Base-by-base conservation (phyloP, 306 rosid species). In the Vicia villosa region DNA sequence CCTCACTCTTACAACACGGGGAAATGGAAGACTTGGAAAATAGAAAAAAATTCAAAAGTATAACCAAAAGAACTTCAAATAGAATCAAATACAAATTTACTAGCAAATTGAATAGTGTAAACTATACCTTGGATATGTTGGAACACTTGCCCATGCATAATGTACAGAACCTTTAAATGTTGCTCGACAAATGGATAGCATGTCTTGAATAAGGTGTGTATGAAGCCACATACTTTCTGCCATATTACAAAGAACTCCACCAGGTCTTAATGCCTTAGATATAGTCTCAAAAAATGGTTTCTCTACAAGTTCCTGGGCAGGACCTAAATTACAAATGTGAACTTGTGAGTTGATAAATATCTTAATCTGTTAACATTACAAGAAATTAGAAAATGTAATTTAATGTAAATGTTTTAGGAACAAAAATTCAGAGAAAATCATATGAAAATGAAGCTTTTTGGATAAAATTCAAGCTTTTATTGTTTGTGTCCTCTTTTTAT, bases 221-320 rank as follows among this genome's bases (percentile, higher is more conserved):
- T 95, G 99, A 46, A 95, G 99, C 99, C 99, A 95, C 96, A 95
- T 88, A 66, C 99, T 95, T 81, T 95, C 99, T 10, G 97, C 95
- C 99, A 95, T 95, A 77, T 95, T 95, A 74, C 99, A 95, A 36
- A 95, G 92, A 64, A 95, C 95, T 43, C 99, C 99, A 2, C 97
- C 99, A 40, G 96, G 91, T 78, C 95, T 83, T 66, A 95, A 83
- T 73, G 99, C 96, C 78, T 52, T 84, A n/a, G 99, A 95, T 79
- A 86, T 79, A n/a, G 85, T 89, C 65, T 85, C 89, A 79, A 95
- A 95, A 86, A 95, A 95, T 6, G 99, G 99, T 81, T 82, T 91
- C 89, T 91, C 99, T 37, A 95, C 95, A 69, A 95, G 96, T 72
- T 91, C 97, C 77, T 86, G 97, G n/a, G 99, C 99, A 68, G 99